These are phyloP conservation scores for Ophiostoma australiae DNA, from an alignment of 2,329 filamentous ascomycete species.

Conservation along the genomic window DNA sequence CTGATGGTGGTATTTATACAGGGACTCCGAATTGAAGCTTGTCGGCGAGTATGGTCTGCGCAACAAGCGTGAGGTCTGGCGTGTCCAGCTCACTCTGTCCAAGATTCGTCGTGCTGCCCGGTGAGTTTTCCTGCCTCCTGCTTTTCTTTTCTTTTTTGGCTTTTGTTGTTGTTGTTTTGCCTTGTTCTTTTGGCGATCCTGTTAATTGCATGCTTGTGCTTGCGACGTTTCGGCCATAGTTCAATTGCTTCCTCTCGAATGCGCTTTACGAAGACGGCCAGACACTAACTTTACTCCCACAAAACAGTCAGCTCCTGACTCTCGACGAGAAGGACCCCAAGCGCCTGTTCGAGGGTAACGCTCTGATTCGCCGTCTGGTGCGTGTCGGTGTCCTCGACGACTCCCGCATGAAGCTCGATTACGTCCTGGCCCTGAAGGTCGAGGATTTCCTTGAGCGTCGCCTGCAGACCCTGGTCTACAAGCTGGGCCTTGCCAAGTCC, in stretches of 20 bases:
- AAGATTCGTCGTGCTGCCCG: conserved; percentile 99
- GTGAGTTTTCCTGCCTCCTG: conserved; percentile 49
- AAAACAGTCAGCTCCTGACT: conserved; percentile 89
- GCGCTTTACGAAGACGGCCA: not conserved
- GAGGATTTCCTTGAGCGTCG: conserved; percentile 99
- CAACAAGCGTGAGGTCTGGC: conserved; percentile 99
- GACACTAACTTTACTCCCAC: not conserved
- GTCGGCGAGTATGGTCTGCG: conserved; percentile 99
- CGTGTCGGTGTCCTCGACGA: conserved; percentile 99
- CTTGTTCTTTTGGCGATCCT: not conserved
- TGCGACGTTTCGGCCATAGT: not conserved
- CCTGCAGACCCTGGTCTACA: conserved; percentile 99
- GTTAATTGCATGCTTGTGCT: not conserved
- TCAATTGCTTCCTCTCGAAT: not conserved
- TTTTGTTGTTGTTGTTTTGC: not conserved
- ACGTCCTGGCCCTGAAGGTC: conserved; percentile 97
- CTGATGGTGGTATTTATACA: conserved; percentile 40
- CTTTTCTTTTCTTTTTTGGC: not conserved
- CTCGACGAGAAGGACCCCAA: conserved; percentile 99
- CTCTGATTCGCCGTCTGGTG: conserved; percentile 99
- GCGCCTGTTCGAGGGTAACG: conserved; percentile 99
- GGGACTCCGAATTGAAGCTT: conserved; percentile 99
- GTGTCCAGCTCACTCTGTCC: conserved; percentile 97
- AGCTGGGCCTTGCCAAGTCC: conserved; percentile 99
- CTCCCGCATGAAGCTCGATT: conserved; percentile 99